Evolutionary conservation across 192 early-diverging fungal species (phyloP).

Genomic region (Chytriomyces hyalinus): DNA sequence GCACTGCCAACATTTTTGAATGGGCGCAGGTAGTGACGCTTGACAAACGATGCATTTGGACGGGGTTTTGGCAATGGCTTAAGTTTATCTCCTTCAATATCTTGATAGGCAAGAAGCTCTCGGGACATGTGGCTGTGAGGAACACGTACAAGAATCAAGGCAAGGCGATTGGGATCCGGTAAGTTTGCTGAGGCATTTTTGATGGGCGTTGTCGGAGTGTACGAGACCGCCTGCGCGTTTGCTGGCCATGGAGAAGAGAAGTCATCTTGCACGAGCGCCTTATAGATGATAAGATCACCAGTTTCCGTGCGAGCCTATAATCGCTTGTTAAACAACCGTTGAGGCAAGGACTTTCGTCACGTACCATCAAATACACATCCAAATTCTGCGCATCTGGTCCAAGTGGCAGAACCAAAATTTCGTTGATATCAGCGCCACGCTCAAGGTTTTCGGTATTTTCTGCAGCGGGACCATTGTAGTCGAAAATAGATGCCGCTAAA

Average conservation of each 20-base stretch:
- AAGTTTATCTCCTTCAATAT: slow-evolving; percentile 53
- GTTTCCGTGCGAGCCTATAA: slow-evolving; percentile 65
- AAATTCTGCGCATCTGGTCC: slow-evolving; percentile 56
- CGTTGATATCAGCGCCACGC: slow-evolving; percentile 62
- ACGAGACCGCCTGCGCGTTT: background rate
- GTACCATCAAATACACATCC: slow-evolving; percentile 75
- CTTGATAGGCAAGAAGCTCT: slow-evolving; percentile 47
- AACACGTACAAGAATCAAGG: slow-evolving; percentile 69
- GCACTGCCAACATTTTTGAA: slow-evolving; percentile 42
- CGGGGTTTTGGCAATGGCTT: slow-evolving; percentile 36
- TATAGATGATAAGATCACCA: slow-evolving; percentile 76
- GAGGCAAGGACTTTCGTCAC: slow-evolving; percentile 16
- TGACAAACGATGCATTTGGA: slow-evolving; percentile 34
- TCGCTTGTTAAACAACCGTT: slow-evolving; percentile 1
- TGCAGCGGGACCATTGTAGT: slow-evolving; percentile 3
- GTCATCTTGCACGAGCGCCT: slow-evolving; percentile 60
- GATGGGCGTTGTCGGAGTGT: slow-evolving; percentile 8
- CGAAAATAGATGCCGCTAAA: slow-evolving; percentile 6
- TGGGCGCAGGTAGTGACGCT: slow-evolving; percentile 45
- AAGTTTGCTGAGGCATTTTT: background rate
- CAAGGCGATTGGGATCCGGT: slow-evolving; percentile 57
- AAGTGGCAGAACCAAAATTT: slow-evolving; percentile 71
- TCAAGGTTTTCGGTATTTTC: slow-evolving; percentile 37
- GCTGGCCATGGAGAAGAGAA: background rate
- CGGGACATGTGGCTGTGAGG: slow-evolving; percentile 68